These are phyloP conservation scores for Hortaea werneckii DNA, from an alignment of 2,329 filamentous ascomycete species.

Conservation along the genomic window DNA sequence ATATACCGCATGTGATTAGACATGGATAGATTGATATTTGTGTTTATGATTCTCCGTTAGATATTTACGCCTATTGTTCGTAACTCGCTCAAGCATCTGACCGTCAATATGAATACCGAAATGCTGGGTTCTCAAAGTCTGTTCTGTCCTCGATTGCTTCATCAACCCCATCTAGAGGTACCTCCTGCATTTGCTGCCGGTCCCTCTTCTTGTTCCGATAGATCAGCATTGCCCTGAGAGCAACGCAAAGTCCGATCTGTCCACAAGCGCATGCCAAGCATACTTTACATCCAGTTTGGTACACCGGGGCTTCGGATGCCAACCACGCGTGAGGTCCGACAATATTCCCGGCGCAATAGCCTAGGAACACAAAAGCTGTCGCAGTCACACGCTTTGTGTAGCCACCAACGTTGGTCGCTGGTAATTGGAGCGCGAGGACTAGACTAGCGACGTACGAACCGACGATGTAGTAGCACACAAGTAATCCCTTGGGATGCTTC, in stretches of 20 bases:
- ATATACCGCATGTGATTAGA: no score
- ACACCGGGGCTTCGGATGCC: conserved; percentile 36
- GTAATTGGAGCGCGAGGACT: conserved; percentile 45
- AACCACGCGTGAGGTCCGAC: conserved; percentile 40
- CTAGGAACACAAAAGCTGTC: conserved; percentile 38
- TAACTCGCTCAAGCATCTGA: no score
- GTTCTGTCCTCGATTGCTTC: conserved; percentile 28
- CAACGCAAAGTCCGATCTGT: conserved; percentile 31
- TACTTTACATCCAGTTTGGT: conserved; percentile 43
- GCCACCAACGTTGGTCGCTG: conserved; percentile 38
- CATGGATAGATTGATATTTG: no score
- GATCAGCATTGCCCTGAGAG: conserved; percentile 27
- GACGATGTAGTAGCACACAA: conserved; percentile 44
- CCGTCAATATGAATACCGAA: conserved; percentile 15
- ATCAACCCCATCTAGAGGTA: conserved; percentile 11
- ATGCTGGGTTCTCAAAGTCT: conserved; percentile 28
- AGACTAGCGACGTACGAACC: conserved; percentile 42
- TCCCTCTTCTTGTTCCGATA: conserved; percentile 33
- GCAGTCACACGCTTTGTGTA: conserved; percentile 40
- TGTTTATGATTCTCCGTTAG: no score
- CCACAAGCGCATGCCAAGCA: conserved; percentile 38
- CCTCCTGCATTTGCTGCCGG: conserved; percentile 1
- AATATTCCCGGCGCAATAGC: conserved; percentile 37
- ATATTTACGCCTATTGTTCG: no score
- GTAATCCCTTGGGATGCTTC: conserved; percentile 35